Conservation (phyloP, 495 filamentous ascomycete genomes). For the Xylaria curta region DNA sequence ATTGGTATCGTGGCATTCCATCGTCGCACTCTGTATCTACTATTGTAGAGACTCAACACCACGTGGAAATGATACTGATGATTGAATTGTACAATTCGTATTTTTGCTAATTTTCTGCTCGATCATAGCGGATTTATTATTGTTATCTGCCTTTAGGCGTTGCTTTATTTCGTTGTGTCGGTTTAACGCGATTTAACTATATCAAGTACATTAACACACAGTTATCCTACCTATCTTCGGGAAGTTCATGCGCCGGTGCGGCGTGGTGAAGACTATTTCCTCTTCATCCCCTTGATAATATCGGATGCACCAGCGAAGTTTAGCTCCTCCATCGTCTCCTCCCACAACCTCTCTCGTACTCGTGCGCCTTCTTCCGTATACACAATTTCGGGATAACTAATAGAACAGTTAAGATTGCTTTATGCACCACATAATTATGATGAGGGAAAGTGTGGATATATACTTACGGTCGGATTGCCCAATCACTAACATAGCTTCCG, state of each 20-base stretch:
- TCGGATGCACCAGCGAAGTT: slow-evolving; percentile 45
- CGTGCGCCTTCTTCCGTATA: slow-evolving; percentile 48
- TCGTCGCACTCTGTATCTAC: not conserved
- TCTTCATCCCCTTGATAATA: slow-evolving; percentile 39
- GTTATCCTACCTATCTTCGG: not conserved
- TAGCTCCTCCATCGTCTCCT: slow-evolving; percentile 54
- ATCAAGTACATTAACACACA: not conserved
- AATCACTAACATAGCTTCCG: slow-evolving; percentile 51
- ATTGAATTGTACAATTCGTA: not conserved
- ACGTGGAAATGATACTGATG: not conserved
- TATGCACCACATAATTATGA: not conserved
- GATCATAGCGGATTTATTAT: not conserved
- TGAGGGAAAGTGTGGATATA: not conserved
- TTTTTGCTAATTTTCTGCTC: not conserved
- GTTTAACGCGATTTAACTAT: not conserved
- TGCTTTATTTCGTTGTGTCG: not conserved
- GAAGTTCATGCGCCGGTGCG: not conserved
- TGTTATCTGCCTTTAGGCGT: not conserved
- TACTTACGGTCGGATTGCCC: slow-evolving; percentile 50
- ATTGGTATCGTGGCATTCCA: not conserved
- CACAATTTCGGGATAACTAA: slow-evolving; percentile 30
- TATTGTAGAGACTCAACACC: not conserved
- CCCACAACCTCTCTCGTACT: slow-evolving; percentile 47
- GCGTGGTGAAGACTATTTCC: not conserved
- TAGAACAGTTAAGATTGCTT: not conserved